Base-by-base conservation (phyloP, 2,329 filamentous ascomycete species). In the Rachicladosporium sp. region DNA sequence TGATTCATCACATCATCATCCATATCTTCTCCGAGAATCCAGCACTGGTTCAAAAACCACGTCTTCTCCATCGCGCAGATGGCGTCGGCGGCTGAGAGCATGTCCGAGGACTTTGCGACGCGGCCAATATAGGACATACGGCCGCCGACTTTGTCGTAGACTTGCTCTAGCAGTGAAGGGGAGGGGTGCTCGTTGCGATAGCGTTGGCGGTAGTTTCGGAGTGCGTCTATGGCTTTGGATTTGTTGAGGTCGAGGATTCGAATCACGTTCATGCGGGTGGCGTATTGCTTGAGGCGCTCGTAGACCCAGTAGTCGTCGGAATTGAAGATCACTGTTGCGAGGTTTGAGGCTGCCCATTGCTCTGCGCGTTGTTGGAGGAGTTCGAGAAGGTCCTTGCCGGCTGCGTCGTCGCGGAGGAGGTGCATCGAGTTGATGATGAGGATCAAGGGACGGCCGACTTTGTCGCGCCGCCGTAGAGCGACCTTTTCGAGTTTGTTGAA, bases 251-350 rank as follows among this genome's bases (percentile, higher is more conserved):
- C 91, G 4, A 75, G 72, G 32, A 98, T 79, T 6, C 86, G 78
- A 30, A 93, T 80, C 4, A 98, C 82, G 55, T 95, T 88, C 85
- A 98, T 93, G 34, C 91, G 78, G 2, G 88, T 94, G 3, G 87
- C 85, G 43, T 94, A 80, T 58, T 85, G 80, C 68, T 95, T 95
- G 38, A 98, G 67, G 10, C 88, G 76, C 60, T 98, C 91, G 54
- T 95, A 96, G 1, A 98, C 83, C 91, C 91, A 98, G 63, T 94
- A 98, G 58, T 96, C 91, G 61, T 98, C 91, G 39, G 80, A 88
- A 63, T 95, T 96, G 65, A 98, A 87, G 29, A 98, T 79, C 69
- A 86, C 75, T 1, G 91, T 96, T 23, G 93, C 84, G 6, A 98
- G 72, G 48, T 86, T 89, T 12, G 83, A 78, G 1, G 89, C 91